A percentile compares a stretch with the other conserved stretches of the same genome.
Conservation (phyloP, 2,329 filamentous ascomycete species). For the Diaporthe australafricana region DNA sequence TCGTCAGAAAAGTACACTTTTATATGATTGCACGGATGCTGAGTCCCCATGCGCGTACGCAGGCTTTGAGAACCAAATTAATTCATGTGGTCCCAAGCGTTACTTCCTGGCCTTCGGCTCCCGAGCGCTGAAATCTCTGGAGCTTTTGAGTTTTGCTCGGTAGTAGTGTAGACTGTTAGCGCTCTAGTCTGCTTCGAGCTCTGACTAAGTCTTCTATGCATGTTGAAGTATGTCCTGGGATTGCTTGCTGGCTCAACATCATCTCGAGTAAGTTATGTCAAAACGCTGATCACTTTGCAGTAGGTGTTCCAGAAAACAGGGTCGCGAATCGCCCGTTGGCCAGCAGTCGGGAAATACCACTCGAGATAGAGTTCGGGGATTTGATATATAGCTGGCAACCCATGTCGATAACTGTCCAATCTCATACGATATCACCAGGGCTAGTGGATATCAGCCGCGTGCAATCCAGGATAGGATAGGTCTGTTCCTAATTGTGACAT, state of each 20-base stretch:
- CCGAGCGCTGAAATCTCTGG: not conserved
- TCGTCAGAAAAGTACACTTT: not conserved
- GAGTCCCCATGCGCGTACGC: not conserved
- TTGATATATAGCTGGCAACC: not conserved
- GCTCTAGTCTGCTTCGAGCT: not conserved
- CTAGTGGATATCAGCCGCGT: not conserved
- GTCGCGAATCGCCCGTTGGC: not conserved
- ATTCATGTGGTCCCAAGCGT: too few species aligned
- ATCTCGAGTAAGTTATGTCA: not conserved
- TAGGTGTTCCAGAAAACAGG: conserved; percentile 4
- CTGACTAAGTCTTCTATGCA: too few species aligned
- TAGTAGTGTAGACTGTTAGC: not conserved
- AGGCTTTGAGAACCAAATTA: not conserved
- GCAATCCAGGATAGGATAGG: not conserved
- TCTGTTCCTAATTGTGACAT: not conserved
- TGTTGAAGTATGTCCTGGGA: not conserved
- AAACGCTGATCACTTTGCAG: conserved; percentile 2
- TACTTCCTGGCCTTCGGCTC: not conserved
- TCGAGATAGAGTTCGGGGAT: not conserved
- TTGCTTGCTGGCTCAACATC: not conserved
- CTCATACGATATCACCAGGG: not conserved
- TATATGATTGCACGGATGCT: not conserved
- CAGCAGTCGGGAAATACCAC: not conserved
- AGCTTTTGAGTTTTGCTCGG: not conserved
- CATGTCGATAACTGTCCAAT: not conserved